A percentile compares a stretch with the other conserved stretches of the same genome.
These are phyloP conservation scores for Pisolithus albus DNA, from an alignment of 768 basidiomycete species.

Conservation along the genomic window DNA sequence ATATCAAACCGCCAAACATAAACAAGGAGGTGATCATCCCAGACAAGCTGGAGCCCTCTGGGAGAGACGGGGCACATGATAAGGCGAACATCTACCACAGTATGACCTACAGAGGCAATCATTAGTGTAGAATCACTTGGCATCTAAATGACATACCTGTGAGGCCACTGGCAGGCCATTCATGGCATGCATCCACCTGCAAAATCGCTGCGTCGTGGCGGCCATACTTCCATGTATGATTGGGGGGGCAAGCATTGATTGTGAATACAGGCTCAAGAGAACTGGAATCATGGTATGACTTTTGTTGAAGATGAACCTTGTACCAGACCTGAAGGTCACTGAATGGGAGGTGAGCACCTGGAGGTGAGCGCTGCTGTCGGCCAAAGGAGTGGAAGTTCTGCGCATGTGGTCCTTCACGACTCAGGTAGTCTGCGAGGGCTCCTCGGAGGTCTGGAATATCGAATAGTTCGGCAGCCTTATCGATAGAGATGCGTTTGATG, in stretches of 20 bases:
- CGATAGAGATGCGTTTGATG: conserved; percentile 13
- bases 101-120: conserved; percentile 3
- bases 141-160: conserved; percentile 1
- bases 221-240: conserved; percentile 14
- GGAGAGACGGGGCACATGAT: conserved; percentile 9
- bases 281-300: conserved; percentile 9
- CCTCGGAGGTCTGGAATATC: conserved; percentile 22
- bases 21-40: conserved; percentile 11
- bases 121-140: neutral
- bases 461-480: conserved; percentile 18
- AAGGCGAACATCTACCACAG: conserved; percentile 11
- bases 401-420: neutral
- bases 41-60: neutral
- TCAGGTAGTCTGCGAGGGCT: conserved; percentile 19
- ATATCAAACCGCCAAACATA: conserved; percentile 23
- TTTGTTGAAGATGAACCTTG: conserved; percentile 19
- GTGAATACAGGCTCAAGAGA: neutral
- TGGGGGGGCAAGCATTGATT: conserved; percentile 17
- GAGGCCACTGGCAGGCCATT: conserved; percentile 1
- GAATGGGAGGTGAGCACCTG: conserved; percentile 17
- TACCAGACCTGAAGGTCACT: conserved; percentile 24
- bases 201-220: conserved; percentile 14
- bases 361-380: neutral
- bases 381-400: neutral
- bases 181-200: no score